Conservation (phyloP, 306 rosid species). For the Acmispon strigosus region DNA sequence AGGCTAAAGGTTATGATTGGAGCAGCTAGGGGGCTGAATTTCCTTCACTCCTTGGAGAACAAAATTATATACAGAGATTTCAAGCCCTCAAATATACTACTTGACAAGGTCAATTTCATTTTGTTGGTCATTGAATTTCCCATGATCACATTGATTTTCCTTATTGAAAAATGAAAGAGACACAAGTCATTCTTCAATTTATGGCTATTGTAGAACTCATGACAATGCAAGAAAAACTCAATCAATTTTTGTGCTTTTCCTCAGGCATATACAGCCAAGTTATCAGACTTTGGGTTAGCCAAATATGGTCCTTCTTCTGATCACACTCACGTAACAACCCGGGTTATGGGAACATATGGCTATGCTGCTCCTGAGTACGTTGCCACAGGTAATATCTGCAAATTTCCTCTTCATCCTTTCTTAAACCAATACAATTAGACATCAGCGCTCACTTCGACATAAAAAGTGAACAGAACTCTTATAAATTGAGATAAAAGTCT, state of each 20-base stretch:
- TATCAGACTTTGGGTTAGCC: constrained; percentile 90
- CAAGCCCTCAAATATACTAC: constrained; percentile 79
- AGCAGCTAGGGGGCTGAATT: constrained; percentile 78
- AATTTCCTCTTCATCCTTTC: not conserved
- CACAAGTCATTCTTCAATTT: not conserved
- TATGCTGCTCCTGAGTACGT: constrained; percentile 88
- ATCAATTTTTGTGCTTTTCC: constrained; percentile 11
- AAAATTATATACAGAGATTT: constrained; percentile 78
- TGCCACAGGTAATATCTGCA: constrained; percentile 45
- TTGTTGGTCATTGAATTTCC: not conserved
- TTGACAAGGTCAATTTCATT: constrained; percentile 57
- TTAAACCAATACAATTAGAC: not conserved
- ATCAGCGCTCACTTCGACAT: too few relatives aligned
- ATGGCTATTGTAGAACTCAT: not conserved
- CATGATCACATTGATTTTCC: constrained; percentile 2
- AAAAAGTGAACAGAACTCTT: too few relatives aligned
- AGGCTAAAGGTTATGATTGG: constrained; percentile 76
- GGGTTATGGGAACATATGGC: constrained; percentile 61
- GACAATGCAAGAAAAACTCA: not conserved
- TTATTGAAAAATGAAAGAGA: not conserved
- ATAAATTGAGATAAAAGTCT: too few relatives aligned
- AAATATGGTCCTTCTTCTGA: constrained; percentile 55
- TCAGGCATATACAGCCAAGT: constrained; percentile 61
- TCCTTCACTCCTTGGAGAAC: constrained; percentile 73
- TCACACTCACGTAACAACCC: constrained; percentile 66